Base-by-base conservation (phyloP, 164 flowering plant species). In the Houttuynia cordata region DNA sequence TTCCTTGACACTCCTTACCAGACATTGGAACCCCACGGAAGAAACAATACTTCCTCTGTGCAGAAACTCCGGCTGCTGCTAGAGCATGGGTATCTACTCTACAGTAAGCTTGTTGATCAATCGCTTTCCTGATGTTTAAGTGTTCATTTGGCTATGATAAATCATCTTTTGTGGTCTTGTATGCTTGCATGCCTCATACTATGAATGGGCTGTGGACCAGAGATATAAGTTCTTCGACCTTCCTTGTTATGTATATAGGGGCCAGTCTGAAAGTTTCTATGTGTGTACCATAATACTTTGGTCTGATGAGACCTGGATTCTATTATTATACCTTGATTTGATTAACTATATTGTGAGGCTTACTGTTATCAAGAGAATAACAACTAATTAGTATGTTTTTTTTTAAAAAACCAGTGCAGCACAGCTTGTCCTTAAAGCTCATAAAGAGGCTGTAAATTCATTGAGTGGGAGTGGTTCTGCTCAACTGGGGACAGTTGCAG, bases 41-140 rank as follows among this genome's bases (percentile, higher is more conserved):
- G 59, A 85, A 83, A 60, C 97, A 93, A 51, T 90, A 88, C 69
- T 90, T 81, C 68, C 87, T 94, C 9, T 90, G 99, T 80, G 93
- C 99, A 45, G 96, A 94, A 78, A 94, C 97, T 74, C 96, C 99
- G 66, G 93, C 85, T 68, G 97, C 99, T 63, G 85, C 99, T 62
- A 91, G 83, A 77, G 99, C 99, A 56, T 94, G 97, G 99, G 95
- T 94, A 47, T 77, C 95, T 60, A 94, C 99, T 58, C 74, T 94
- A 68, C 95, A 85, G 99, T 94, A 74, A 82, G 99, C 75, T 68
- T 41, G 24, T 70, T 45, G 17, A 45, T 8, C 17, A 12, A 45
- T 45, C 49, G 12, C 49, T 12, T 17, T 45, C 17, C 49, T 45
- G 49, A 45, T 45, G 49, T 17, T 10, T 7, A 8, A 30, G 37